Evolutionary conservation across 2,329 filamentous ascomycete species (phyloP).

Genomic region (Hortaea sp.): DNA sequence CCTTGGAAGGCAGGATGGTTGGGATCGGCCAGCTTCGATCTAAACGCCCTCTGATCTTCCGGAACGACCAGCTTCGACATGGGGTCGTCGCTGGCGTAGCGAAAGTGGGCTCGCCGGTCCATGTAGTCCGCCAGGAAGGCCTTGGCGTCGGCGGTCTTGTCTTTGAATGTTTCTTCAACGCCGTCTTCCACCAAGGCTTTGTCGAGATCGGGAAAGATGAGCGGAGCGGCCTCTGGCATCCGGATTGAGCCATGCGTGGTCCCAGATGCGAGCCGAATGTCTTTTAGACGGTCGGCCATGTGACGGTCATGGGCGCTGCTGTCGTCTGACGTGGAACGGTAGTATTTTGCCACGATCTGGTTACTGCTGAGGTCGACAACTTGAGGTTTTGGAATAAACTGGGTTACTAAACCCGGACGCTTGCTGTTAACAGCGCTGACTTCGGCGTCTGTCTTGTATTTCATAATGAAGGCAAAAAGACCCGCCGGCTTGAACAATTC

Average conservation of each 20-base stretch:
- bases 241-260: slow-evolving; percentile 32
- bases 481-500: slow-evolving; percentile 49
- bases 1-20: slow-evolving; percentile 43
- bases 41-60: slow-evolving; percentile 29
- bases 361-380: slow-evolving; percentile 28
- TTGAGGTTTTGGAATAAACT: slow-evolving; percentile 10
- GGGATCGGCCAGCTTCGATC: slow-evolving; percentile 42
- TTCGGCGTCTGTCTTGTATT: slow-evolving; percentile 20
- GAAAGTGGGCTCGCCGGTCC: slow-evolving; percentile 39
- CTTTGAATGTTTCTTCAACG: slow-evolving; percentile 17
- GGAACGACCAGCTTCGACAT: slow-evolving; percentile 27
- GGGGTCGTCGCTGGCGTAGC: slow-evolving; percentile 37
- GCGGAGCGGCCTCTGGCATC: slow-evolving; percentile 37
- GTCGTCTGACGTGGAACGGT: slow-evolving; percentile 2
- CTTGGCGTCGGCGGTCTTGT: slow-evolving; percentile 19
- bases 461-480: slow-evolving; percentile 44
- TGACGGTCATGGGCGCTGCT: neutral
- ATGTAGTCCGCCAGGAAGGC: slow-evolving; percentile 39
- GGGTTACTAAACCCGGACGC: neutral
- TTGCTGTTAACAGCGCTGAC: neutral
- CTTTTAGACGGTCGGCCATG: slow-evolving; percentile 22
- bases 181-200: slow-evolving; percentile 9
- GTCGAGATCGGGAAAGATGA: slow-evolving; percentile 40
- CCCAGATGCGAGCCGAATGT: slow-evolving; percentile 29
- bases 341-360: slow-evolving; percentile 22